phyloP scores from a whole-genome alignment of 169 alveolate species.

The Plasmodium fragile region DNA sequence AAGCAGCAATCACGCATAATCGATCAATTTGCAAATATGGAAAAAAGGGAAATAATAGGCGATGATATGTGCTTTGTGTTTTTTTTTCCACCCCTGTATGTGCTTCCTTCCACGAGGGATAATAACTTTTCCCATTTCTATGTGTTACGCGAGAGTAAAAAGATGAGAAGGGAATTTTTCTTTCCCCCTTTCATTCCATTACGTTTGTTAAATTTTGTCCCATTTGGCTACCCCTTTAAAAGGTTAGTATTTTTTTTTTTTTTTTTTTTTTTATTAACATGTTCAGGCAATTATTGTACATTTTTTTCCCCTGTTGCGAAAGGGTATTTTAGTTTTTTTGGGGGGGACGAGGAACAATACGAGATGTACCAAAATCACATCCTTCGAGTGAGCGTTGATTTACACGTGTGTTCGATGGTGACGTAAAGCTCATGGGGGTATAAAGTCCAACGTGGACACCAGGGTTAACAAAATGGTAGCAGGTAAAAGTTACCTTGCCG shows the following conservation, averaged over 20 bases:
- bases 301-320: not conserved
- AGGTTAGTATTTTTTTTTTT: not conserved
- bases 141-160: not conserved
- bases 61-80: not conserved
- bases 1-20: not conserved
- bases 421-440: not conserved
- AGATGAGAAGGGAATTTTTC: not conserved
- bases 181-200: not conserved
- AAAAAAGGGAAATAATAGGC: not conserved
- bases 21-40: not conserved
- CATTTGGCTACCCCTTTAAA: not conserved
- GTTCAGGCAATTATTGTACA: not conserved
- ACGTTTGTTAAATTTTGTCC: not conserved
- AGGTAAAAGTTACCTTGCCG: not conserved
- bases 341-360: not conserved
- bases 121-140: not conserved
- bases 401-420: constrained; percentile 6
- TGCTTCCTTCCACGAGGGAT: not conserved
- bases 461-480: not conserved
- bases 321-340: not conserved
- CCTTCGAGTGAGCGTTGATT: not conserved
- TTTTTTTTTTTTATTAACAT: not conserved
- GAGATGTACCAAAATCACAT: not conserved
- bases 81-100: not conserved
- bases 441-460: not conserved